Conservation (phyloP, 306 rosid species). For the Psophocarpus tetragonolobus region DNA sequence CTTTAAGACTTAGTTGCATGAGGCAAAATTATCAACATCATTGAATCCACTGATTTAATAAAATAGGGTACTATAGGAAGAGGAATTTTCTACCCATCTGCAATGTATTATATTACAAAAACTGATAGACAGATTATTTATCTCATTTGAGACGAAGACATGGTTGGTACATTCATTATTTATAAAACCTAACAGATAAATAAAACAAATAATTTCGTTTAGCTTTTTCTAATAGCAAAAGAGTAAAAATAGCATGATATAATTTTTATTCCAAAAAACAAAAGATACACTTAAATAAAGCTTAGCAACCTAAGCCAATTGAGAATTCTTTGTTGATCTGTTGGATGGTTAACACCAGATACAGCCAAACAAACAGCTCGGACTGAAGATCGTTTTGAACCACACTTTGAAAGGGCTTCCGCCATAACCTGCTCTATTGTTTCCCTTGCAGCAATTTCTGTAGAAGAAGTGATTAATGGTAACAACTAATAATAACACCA, state of each 20-base stretch:
- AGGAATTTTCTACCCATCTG: neutral
- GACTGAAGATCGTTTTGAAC: conserved; percentile 78
- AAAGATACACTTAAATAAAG: conserved; percentile 25
- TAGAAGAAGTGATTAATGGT: conserved; percentile 32
- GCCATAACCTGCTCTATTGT: conserved; percentile 91
- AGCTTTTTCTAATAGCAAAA: neutral
- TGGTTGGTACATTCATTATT: neutral
- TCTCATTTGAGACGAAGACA: conserved; percentile 9
- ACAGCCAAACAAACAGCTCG: conserved; percentile 93
- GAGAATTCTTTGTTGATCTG: conserved; percentile 78
- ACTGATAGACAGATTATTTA: neutral
- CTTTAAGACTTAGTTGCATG: neutral
- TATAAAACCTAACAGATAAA: neutral
- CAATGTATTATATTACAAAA: neutral
- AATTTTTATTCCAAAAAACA: neutral
- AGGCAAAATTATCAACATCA: conserved; percentile 6
- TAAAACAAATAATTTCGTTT: neutral
- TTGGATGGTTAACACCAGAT: conserved; percentile 91
- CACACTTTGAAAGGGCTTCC: conserved; percentile 72
- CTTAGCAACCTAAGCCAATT: conserved; percentile 73
- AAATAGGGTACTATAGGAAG: neutral
- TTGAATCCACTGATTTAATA: neutral
- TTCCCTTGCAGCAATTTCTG: conserved; percentile 89
- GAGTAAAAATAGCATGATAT: conserved; percentile 9
- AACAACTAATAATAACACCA: conserved; percentile 25